Conservation (phyloP, 1,139 yeast genomes). For the Yamadazyma atmosphaerica region DNA sequence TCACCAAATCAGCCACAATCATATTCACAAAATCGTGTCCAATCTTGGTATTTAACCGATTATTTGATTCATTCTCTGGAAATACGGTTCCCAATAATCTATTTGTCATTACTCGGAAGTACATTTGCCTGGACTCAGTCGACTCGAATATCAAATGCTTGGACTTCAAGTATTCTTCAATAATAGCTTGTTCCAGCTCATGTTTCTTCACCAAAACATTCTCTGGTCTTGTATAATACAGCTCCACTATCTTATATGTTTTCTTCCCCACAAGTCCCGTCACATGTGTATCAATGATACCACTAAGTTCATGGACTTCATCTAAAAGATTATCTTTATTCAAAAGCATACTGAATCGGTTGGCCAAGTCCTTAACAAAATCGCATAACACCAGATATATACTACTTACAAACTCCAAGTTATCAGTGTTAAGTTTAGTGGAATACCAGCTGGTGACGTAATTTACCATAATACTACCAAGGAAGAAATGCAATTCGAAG, state of each 20-base stretch:
- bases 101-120: conserved; percentile 27
- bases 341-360: conserved; percentile 19
- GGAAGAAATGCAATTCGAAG: conserved; percentile 38
- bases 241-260: neutral
- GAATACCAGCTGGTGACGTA: conserved; percentile 44
- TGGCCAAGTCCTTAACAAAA: conserved; percentile 26
- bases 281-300: conserved; percentile 30
- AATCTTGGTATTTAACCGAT: conserved; percentile 27
- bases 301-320: conserved; percentile 25
- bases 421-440: conserved; percentile 39
- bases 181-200: conserved; percentile 11
- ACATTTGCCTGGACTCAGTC: conserved; percentile 12
- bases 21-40: conserved; percentile 27
- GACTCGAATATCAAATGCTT: conserved; percentile 22
- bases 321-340: conserved; percentile 13
- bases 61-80: conserved; percentile 7
- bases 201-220: conserved; percentile 1
- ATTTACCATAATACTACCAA: conserved; percentile 33
- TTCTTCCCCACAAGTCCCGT: conserved; percentile 18
- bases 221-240: no score
- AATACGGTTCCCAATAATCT: conserved; percentile 24
- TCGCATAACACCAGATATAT: conserved; percentile 35
- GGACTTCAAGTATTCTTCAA: conserved; percentile 13
- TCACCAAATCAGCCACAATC: conserved; percentile 36
- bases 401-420: conserved; percentile 31